These are phyloP conservation scores for Pythium sukuiense DNA, from an alignment of 352 stramenopile genomes.

Conservation along the genomic window DNA sequence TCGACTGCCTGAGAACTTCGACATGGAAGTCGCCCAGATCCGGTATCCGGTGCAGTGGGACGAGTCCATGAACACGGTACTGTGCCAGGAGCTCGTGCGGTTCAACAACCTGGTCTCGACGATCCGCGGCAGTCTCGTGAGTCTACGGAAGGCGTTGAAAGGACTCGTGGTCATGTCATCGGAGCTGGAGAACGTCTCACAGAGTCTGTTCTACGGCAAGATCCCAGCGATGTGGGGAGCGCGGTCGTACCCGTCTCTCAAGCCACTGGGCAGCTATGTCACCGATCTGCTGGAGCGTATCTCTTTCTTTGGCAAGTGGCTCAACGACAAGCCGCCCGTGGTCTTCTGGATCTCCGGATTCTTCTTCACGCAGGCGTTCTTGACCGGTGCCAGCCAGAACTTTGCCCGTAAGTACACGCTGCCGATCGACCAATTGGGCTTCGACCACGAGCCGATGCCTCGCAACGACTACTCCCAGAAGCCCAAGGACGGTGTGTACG, in stretches of 20 bases:
- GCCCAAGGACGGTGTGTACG: conserved; percentile 86
- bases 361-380: conserved; percentile 96
- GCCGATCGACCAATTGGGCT: conserved; percentile 88
- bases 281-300: conserved; percentile 91
- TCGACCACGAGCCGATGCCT: conserved; percentile 82
- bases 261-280: conserved; percentile 90
- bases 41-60: conserved; percentile 92
- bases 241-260: conserved; percentile 93
- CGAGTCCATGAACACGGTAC: conserved; percentile 93
- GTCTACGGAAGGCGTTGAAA: conserved; percentile 89
- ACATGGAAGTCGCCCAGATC: conserved; percentile 93
- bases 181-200: conserved; percentile 91
- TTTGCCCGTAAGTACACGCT: conserved; percentile 91
- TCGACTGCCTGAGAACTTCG: conserved; percentile 88
- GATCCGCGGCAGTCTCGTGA: conserved; percentile 83
- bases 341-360: conserved; percentile 96
- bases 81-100: conserved; percentile 92
- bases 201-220: conserved; percentile 92
- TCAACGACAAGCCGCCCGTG: conserved; percentile 82
- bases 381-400: conserved; percentile 95
- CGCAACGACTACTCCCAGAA: conserved; percentile 71
- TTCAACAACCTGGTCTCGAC: conserved; percentile 93
- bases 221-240: conserved; percentile 90
- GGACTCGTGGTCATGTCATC: conserved; percentile 94
- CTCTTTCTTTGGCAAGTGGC: conserved; percentile 89